Percentiles rank a stretch among this genome's conserved stretches.
These are phyloP conservation scores for Candida gigantensis DNA, from an alignment of 1,139 yeast genomes.

Conservation along the genomic window DNA sequence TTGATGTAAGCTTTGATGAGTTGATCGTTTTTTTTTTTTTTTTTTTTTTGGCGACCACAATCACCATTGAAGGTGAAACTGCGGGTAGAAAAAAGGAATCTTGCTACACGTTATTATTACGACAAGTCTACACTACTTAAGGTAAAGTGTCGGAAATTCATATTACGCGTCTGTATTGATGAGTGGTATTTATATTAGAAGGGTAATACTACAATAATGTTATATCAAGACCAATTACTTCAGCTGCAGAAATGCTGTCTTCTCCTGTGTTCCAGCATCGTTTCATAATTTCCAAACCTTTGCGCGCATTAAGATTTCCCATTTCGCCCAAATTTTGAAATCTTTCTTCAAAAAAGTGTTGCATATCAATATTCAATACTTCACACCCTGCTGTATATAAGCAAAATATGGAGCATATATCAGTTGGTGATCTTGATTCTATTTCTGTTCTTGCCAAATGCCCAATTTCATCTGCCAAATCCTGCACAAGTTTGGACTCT, in stretches of 20 bases:
- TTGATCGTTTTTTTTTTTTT: no score
- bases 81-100: no score
- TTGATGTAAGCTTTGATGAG: no score
- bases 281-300: conserved; percentile 50
- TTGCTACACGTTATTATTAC: no score
- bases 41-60: no score
- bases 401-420: conserved; percentile 56
- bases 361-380: conserved; percentile 34
- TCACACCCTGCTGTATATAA: conserved; percentile 65
- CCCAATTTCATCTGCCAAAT: conserved; percentile 46
- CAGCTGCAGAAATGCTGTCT: conserved; percentile 58
- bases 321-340: conserved; percentile 36
- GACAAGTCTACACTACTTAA: no score
- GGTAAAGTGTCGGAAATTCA: no score
- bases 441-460: conserved; percentile 35
- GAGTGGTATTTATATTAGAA: no score
- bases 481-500: conserved; percentile 46
- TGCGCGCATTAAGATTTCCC: conserved; percentile 53
- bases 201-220: conserved; percentile 47
- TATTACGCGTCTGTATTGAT: no score
- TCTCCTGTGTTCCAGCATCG: conserved; percentile 59
- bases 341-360: conserved; percentile 39
- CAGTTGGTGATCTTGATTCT: conserved; percentile 51
- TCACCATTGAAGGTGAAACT: no score
- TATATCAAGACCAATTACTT: conserved; percentile 45